Percentiles rank a stretch among this genome's conserved stretches.
Evolutionary conservation across 192 early-diverging fungal species (phyloP).

Genomic region (Haplosporangium gracile): DNA sequence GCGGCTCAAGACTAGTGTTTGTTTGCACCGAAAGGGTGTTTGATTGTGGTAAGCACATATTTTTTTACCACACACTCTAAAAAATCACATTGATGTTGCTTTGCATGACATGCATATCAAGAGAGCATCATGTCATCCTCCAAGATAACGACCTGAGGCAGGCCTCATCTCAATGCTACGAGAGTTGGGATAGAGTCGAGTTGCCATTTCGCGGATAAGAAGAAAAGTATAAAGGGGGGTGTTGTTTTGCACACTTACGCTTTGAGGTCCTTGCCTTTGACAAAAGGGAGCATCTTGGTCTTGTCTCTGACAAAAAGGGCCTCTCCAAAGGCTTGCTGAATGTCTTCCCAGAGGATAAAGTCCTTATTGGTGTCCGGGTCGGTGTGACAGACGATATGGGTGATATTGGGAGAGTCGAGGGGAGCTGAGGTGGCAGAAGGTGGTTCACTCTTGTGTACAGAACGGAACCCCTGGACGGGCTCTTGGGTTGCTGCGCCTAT

Average conservation of each 20-base stretch:
- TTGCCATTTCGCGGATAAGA: no score
- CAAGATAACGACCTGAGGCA: no score
- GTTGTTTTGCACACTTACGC: neutral
- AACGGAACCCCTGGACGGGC: neutral
- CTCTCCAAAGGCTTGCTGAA: neutral
- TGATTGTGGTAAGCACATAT: neutral
- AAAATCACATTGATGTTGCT: neutral
- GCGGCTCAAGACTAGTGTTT: neutral
- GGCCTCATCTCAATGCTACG: no score
- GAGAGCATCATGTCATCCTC: no score
- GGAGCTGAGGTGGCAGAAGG: neutral
- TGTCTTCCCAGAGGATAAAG: constrained; percentile 24
- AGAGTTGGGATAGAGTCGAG: no score
- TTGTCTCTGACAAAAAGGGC: neutral
- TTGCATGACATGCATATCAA: no score
- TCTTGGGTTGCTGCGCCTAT: neutral
- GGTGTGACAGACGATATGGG: neutral
- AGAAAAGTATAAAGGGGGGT: no score
- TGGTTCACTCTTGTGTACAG: neutral
- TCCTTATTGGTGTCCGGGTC: neutral
- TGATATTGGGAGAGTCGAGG: neutral
- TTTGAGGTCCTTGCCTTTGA: constrained; percentile 6
- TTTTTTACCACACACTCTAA: neutral
- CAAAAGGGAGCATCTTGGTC: neutral
- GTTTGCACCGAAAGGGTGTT: neutral